A percentile compares a stretch with the other conserved stretches of the same genome.
phyloP scores from a whole-genome alignment of 352 stramenopile species.

The Pythium apleroticum region DNA sequence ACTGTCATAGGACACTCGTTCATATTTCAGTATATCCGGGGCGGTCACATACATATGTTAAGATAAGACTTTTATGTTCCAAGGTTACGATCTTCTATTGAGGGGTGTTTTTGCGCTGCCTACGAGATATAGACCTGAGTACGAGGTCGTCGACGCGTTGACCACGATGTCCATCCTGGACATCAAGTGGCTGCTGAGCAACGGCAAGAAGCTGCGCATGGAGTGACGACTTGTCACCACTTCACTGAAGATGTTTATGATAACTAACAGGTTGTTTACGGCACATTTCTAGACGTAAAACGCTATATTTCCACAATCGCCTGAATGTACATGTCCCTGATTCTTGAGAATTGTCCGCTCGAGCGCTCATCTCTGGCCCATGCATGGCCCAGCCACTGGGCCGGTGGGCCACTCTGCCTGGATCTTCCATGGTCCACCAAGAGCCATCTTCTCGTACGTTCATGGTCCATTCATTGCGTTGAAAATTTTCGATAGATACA shows the following conservation, averaged over 20 bases:
- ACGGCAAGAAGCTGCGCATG: constrained; percentile 12
- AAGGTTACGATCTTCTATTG: too few relatives aligned
- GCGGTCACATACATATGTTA: too few relatives aligned
- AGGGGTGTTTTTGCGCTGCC: too few relatives aligned
- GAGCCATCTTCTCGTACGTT: neutral
- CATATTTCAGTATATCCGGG: too few relatives aligned
- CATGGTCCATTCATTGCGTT: neutral
- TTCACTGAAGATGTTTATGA: neutral
- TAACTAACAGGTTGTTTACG: neutral
- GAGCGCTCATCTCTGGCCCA: neutral
- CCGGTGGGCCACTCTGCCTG: neutral
- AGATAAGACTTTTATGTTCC: too few relatives aligned
- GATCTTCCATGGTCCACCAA: neutral
- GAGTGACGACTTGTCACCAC: neutral
- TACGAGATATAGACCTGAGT: constrained; percentile 26
- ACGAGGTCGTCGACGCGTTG: constrained; percentile 39
- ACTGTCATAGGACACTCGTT: too few relatives aligned
- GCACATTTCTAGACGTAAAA: neutral
- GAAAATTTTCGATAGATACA: neutral
- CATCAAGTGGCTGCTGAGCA: constrained; percentile 49
- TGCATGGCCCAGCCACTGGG: neutral
- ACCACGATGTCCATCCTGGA: constrained; percentile 47
- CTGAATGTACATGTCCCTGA: neutral
- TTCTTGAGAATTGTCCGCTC: too few relatives aligned
- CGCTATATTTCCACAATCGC: constrained; percentile 11